Conservation (phyloP, 108 stramenopile genomes). For the Cyclotella choctawhatcheeana region DNA sequence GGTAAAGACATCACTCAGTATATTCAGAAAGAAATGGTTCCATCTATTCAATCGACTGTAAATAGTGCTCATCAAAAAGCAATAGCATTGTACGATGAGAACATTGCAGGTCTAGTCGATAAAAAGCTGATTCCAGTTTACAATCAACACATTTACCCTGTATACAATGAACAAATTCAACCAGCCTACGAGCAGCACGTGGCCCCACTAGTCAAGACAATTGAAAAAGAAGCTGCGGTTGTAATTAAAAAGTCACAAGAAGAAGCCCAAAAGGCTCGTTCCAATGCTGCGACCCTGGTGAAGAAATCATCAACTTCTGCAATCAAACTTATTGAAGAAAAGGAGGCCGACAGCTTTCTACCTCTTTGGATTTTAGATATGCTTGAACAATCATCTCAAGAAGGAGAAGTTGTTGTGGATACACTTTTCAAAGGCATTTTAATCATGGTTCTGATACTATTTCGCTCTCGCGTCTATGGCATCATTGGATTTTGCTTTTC, state of each 20-base stretch:
- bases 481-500: slow-evolving; percentile 31
- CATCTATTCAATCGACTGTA: slow-evolving; percentile 1
- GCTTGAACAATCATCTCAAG: slow-evolving; percentile 19
- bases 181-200: slow-evolving; percentile 43
- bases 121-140: slow-evolving; percentile 27
- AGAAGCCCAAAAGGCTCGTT: slow-evolving; percentile 30
- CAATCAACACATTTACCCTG: slow-evolving; percentile 44
- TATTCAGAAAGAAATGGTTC: slow-evolving; percentile 9
- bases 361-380: slow-evolving; percentile 21
- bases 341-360: slow-evolving; percentile 20
- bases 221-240: slow-evolving; percentile 28
- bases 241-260: slow-evolving; percentile 28
- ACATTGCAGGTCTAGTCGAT: slow-evolving; percentile 26
- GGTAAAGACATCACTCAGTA: slow-evolving; percentile 20
- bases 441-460: slow-evolving; percentile 34
- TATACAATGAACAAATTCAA: slow-evolving; percentile 38
- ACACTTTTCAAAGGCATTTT: slow-evolving; percentile 22
- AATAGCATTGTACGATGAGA: slow-evolving; percentile 27
- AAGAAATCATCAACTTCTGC: slow-evolving; percentile 16
- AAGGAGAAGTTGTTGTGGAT: slow-evolving; percentile 35
- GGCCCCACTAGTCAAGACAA: slow-evolving; percentile 34
- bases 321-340: slow-evolving; percentile 34
- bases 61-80: slow-evolving; percentile 11
- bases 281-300: slow-evolving; percentile 22
- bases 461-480: slow-evolving; percentile 22